Evolutionary conservation across 169 alveolate genomes (phyloP).

Genomic region (Plasmodium cynomolgi): DNA sequence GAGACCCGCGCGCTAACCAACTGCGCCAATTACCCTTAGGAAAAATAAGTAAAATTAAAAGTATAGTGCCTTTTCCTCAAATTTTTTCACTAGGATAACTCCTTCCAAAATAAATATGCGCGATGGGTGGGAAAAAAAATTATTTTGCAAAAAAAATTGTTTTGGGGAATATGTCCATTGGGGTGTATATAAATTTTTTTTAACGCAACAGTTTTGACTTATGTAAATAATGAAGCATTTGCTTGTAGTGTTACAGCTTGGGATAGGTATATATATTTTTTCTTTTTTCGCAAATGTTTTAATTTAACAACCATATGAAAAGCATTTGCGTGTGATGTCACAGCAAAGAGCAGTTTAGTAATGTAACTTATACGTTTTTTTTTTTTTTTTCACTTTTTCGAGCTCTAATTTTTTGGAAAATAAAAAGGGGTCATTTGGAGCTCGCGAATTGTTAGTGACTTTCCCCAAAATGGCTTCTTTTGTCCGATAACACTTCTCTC

Average conservation of each 20-base stretch:
- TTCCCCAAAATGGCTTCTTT: background rate
- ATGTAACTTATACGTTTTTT: background rate
- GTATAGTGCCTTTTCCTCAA: background rate
- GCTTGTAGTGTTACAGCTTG: background rate
- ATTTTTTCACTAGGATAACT: background rate
- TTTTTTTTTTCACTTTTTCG: background rate
- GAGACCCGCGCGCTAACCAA: conserved; percentile 95
- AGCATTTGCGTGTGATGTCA: background rate
- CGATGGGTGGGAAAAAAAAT: background rate
- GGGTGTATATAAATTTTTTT: background rate
- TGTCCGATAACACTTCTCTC: background rate
- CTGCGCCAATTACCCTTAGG: conserved; percentile 91
- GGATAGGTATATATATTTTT: background rate
- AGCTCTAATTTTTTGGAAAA: background rate
- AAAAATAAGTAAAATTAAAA: background rate
- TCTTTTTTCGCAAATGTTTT: too few species aligned
- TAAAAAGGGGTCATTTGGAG: background rate
- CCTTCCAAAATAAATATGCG: background rate
- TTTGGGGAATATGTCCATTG: background rate
- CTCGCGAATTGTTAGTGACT: background rate
- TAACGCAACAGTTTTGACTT: background rate
- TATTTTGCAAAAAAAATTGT: background rate
- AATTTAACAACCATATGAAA: background rate
- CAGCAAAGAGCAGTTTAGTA: background rate
- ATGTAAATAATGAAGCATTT: background rate